These are phyloP conservation scores for Malus sylvestris DNA, from an alignment of 306 rosid genomes.

Conservation along the genomic window DNA sequence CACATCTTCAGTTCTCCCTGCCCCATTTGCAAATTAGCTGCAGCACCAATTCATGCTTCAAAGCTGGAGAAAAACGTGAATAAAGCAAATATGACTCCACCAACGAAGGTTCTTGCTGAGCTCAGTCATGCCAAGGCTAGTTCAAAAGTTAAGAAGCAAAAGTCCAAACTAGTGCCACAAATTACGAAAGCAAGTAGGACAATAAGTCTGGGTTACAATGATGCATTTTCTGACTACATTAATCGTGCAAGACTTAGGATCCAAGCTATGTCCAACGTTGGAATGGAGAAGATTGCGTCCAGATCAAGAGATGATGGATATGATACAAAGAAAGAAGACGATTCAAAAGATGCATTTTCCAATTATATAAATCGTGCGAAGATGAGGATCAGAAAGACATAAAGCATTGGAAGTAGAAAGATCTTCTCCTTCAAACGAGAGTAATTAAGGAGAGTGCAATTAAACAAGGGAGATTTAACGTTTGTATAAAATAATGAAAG, in stretches of 20 bases:
- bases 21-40: neutral
- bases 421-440: constrained; percentile 1
- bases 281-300: neutral
- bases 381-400: constrained; percentile 9
- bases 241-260: constrained; percentile 1
- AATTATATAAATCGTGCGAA: neutral
- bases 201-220: neutral
- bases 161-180: neutral
- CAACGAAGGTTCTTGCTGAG: neutral
- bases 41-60: neutral
- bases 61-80: neutral
- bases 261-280: constrained; percentile 5
- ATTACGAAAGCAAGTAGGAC: neutral
- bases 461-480: neutral
- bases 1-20: neutral
- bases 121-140: neutral
- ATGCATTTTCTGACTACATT: constrained; percentile 20
- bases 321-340: neutral
- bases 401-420: constrained; percentile 7
- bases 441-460: neutral
- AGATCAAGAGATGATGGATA: neutral
- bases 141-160: neutral
- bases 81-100: neutral
- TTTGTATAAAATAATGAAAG: neutral
- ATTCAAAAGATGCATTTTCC: neutral